These are phyloP conservation scores for Globisporangium splendens DNA, from an alignment of 352 stramenopile genomes.

Conservation along the genomic window DNA sequence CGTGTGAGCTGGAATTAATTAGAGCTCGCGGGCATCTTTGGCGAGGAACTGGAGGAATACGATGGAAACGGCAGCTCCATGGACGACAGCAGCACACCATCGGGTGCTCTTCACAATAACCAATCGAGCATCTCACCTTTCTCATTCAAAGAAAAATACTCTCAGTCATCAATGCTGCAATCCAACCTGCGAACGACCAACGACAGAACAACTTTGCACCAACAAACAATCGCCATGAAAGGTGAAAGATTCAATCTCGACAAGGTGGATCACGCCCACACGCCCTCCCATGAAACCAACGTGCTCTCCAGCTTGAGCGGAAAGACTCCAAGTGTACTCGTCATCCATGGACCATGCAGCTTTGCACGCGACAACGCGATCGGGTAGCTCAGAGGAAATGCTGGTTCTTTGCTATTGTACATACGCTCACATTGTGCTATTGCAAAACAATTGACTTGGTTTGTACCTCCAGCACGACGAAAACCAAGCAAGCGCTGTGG, in stretches of 20 bases:
- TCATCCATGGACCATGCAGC: slow-evolving; percentile 26
- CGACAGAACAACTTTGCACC: no score
- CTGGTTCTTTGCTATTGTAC: not conserved
- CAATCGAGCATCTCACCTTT: no score
- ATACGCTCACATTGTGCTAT: not conserved
- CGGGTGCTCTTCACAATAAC: no score
- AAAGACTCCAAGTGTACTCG: not conserved
- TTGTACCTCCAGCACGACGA: slow-evolving; percentile 4
- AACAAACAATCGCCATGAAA: no score
- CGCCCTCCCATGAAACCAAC: no score
- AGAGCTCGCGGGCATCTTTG: slow-evolving; percentile 56
- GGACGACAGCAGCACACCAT: not conserved
- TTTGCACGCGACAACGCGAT: slow-evolving; percentile 21
- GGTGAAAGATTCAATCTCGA: not conserved
- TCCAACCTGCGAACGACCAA: no score
- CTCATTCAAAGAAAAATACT: no score
- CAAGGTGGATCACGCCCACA: not conserved
- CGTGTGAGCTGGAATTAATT: not conserved
- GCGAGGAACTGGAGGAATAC: slow-evolving; percentile 38
- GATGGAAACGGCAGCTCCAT: slow-evolving; percentile 13
- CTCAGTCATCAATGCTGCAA: no score
- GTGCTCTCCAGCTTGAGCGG: no score
- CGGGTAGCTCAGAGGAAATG: slow-evolving; percentile 11
- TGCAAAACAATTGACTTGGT: no score
- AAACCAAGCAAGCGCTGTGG: slow-evolving; percentile 9